Base-by-base conservation (phyloP, 106 monocot genomes). In the Triglochin maritima region DNA sequence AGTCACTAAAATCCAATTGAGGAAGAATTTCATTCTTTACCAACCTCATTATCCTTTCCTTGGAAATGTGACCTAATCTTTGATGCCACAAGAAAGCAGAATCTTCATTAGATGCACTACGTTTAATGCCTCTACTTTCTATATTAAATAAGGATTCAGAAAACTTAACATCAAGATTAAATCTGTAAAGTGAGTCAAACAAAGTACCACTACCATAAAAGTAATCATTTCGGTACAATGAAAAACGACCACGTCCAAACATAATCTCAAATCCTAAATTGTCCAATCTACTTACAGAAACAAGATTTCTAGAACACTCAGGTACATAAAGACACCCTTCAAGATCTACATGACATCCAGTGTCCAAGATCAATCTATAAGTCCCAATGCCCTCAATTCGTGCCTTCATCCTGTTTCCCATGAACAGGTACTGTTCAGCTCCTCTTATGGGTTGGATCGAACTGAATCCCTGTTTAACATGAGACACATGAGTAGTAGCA, bases 401-500 rank as follows among this genome's bases (percentile, higher is more conserved):
- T 53, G 52, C 52, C 7, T 5, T 5, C 53, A 68, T 54, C 42
- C 17, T 3, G 44, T 68, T 68, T 68, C 44, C 44, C 17, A 43
- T 53, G 3, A n/a, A 50, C 9, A 68, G 4, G 52, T 4, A 10
- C 2, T 8, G 16, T 44, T 74, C 50, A 74, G 29, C 29, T 29
- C 17, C 64, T 51, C 12, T n/a, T n/a, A 6, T 61, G 47, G 47
- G 73, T 5, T 49, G 44, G 16, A 45, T 65, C 60, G 4, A 17
- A 47, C 8, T 53, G 6, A 71, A 66, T 4, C 71, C 66, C n/a
- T 74, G 12, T 64, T 71, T 57, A 7, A 54, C 47, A 60, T 51
- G 74, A 7, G 61, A 42, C 60, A 80, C 59, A 65, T 65, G 71
- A 47, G 67, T 67, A 42, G 69, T 71, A 71, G 45, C 17, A 62